phyloP scores from a whole-genome alignment of 140 eudicot genomes.

The Erigeron philadelphicus region DNA sequence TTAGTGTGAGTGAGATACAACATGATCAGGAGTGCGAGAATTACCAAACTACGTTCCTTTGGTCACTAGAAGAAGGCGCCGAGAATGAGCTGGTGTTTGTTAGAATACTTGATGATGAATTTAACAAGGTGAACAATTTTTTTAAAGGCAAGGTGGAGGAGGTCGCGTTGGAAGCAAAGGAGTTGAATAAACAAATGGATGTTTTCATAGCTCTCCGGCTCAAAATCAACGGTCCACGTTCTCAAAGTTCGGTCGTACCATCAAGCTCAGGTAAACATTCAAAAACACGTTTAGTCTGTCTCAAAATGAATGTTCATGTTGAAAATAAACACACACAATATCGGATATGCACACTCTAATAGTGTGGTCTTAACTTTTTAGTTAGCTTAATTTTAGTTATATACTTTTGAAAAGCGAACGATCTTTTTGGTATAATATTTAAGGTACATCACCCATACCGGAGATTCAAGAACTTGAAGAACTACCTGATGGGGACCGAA shows the following conservation, averaged over 20 bases:
- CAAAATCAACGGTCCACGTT: conserved; percentile 32
- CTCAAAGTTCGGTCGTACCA: conserved; percentile 4
- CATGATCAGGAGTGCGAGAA: neutral
- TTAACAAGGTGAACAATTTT: conserved; percentile 41
- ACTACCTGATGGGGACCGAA: conserved; percentile 8
- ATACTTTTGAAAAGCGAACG: neutral
- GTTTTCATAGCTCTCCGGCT: conserved; percentile 55
- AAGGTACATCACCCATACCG: conserved; percentile 28
- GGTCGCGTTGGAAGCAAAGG: conserved; percentile 39
- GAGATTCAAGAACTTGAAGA: conserved; percentile 42
- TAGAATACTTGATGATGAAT: conserved; percentile 44
- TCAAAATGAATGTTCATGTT: too few species aligned
- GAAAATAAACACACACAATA: too few species aligned
- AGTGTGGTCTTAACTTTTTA: too few species aligned
- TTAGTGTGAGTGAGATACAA: conserved; percentile 31
- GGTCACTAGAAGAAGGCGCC: conserved; percentile 41
- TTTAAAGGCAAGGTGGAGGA: conserved; percentile 45
- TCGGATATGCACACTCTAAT: too few species aligned
- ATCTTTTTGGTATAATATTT: neutral
- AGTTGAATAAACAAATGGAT: conserved; percentile 54
- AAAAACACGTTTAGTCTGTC: too few species aligned
- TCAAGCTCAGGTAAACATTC: conserved; percentile 18
- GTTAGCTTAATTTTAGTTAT: too few species aligned
- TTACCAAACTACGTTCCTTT: conserved; percentile 29
- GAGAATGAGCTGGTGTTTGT: conserved; percentile 45